Evolutionary conservation across 179 eudicot species (phyloP).

Genomic region (Pouteria campechiana): DNA sequence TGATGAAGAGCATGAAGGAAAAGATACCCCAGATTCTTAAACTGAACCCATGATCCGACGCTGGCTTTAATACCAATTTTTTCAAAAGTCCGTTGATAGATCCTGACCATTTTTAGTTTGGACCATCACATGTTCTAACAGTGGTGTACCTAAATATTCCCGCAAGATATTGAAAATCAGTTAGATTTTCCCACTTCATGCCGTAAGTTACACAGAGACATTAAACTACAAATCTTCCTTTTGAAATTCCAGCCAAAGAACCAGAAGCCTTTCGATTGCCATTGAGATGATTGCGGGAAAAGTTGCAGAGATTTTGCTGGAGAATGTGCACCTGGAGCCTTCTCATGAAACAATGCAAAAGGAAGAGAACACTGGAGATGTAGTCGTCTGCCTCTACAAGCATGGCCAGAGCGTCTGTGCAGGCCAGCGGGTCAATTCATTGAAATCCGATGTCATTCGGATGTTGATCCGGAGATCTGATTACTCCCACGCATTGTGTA

Average conservation of each 20-base stretch:
- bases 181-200: no score
- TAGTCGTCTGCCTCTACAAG: constrained; percentile 46
- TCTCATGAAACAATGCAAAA: not conserved
- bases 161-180: no score
- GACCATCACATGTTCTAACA: not conserved
- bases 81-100: no score
- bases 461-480: constrained; percentile 77
- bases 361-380: constrained; percentile 7
- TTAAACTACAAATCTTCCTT: not conserved
- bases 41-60: not conserved
- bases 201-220: no score
- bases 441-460: constrained; percentile 59
- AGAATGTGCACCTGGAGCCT: not conserved
- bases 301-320: constrained; percentile 15
- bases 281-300: constrained; percentile 36
- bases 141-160: no score
- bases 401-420: constrained; percentile 19
- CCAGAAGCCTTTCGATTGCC: constrained; percentile 29
- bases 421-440: constrained; percentile 25
- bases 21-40: no score
- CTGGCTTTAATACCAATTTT: not conserved
- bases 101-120: not conserved
- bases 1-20: no score
- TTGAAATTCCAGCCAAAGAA: constrained; percentile 28
- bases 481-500: constrained; percentile 52